Base-by-base conservation (phyloP, 2,329 filamentous ascomycete species). In the Fusarium ambrosium region DNA sequence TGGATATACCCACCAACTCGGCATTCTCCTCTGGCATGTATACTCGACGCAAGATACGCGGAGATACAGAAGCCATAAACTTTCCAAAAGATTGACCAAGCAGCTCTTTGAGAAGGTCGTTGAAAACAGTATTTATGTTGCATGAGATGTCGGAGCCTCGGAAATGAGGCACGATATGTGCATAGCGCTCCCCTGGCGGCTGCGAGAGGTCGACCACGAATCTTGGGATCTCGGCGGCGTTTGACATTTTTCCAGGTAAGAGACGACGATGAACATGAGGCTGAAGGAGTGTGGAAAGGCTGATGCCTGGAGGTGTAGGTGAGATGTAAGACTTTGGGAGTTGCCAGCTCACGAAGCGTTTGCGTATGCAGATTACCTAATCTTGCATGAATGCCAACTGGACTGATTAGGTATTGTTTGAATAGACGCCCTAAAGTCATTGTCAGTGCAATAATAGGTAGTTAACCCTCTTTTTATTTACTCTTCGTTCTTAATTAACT, bases 1-100 rank as follows among this genome's bases (percentile, higher is more conserved):
- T 79, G 29, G 86, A 85, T 39, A 93, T 90, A 0, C 91, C 91
- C 4, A 79, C 81, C n/a, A 93, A 80, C 79, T 93, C 91, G 53
- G 87, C 84, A 0, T 87, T 91, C 79, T 93, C 90, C 74, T 92
- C 90, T 0, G 80, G 64, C 20, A 84, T 85, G 77, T 89, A 83
- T 0, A 93, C 80, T 2, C 86, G 82, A 5, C 86, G 84, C 13
- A 93, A 78, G 13, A 87, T 78, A 0, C 87, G n/a, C 1, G 82
- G 82, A 0, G 89, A 86, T 1, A 89, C 36, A 4, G 77, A 63
- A 14, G 79, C 75, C 0, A 86, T 72, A 4, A 79, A 64, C 6
- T 73, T 78, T 0, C 80, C 73, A 4, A 80, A 53, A 18, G 24
- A n/a, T 18, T n/a, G 16, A 53, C 75, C 79, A 1, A 72, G 65